Evolutionary conservation across 2,329 filamentous ascomycete genomes (phyloP).

Genomic region (Penicillium freii): DNA sequence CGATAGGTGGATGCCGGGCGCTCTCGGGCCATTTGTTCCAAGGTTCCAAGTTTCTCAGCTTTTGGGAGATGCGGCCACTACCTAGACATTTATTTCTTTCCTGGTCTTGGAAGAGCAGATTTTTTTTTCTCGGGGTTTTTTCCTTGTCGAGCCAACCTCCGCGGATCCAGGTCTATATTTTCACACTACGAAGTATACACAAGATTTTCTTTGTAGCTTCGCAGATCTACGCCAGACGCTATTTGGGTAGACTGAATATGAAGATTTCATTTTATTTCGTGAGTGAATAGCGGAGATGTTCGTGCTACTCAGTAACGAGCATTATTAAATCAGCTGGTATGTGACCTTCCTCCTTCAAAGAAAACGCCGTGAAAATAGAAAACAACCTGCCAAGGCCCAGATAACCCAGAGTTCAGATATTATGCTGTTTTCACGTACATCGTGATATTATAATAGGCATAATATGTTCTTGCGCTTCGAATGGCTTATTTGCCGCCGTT

Average conservation of each 20-base stretch:
- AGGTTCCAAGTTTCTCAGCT: too few species aligned
- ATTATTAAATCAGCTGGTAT: background rate
- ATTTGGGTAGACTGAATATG: background rate
- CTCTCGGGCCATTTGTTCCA: background rate
- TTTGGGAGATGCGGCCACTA: background rate
- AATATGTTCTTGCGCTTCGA: background rate
- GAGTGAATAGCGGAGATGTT: background rate
- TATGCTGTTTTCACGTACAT: background rate
- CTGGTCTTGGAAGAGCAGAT: background rate
- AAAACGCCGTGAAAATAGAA: conserved; percentile 1
- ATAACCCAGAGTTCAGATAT: background rate
- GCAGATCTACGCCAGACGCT: background rate
- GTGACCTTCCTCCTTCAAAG: background rate
- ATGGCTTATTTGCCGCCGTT: conserved; percentile 58
- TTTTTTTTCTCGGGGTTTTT: background rate
- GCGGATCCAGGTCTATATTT: background rate
- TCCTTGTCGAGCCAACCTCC: too few species aligned
- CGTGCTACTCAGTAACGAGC: background rate
- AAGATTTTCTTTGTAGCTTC: background rate
- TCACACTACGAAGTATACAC: too few species aligned
- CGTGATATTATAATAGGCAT: background rate
- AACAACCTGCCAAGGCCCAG: background rate
- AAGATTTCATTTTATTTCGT: background rate
- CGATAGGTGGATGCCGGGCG: background rate
- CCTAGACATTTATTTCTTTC: background rate